Conservation (phyloP, 2,329 filamentous ascomycete species). For the Colletotrichum spinosum region DNA sequence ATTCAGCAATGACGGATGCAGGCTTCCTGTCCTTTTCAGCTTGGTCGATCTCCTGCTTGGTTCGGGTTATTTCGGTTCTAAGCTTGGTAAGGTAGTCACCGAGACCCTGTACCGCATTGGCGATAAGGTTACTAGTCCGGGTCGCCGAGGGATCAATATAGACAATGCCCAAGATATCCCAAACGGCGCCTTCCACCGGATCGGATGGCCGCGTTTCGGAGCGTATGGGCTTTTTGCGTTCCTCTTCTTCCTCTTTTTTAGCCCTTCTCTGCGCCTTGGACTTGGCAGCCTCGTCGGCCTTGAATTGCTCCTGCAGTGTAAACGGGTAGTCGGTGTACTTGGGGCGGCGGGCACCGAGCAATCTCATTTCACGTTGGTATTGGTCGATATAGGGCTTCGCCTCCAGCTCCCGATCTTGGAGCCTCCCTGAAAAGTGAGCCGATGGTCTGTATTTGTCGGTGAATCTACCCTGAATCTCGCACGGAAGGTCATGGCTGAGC, state of each 20-base stretch:
- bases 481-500: constrained; percentile 53
- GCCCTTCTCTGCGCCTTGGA: constrained; percentile 60
- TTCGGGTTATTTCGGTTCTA: constrained; percentile 59
- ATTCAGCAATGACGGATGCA: constrained; percentile 48
- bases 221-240: constrained; percentile 56
- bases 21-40: constrained; percentile 55
- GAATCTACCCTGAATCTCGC: constrained; percentile 58
- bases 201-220: constrained; percentile 57
- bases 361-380: constrained; percentile 55
- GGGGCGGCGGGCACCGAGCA: constrained; percentile 55
- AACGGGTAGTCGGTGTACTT: constrained; percentile 60
- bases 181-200: constrained; percentile 59
- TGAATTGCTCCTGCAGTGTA: constrained; percentile 58
- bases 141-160: constrained; percentile 56
- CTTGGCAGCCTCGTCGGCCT: constrained; percentile 57
- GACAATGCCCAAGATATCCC: constrained; percentile 65
- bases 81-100: constrained; percentile 62
- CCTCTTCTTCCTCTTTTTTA: constrained; percentile 55
- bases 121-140: constrained; percentile 54
- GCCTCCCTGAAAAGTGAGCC: constrained; percentile 48
- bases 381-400: constrained; percentile 53
- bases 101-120: constrained; percentile 62
- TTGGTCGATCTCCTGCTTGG: constrained; percentile 58
- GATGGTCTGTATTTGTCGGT: constrained; percentile 55
- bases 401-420: constrained; percentile 56